A percentile compares a stretch with the other conserved stretches of the same genome.
Evolutionary conservation across 495 filamentous ascomycete species (phyloP).

Genomic region (Corynascus novoguineensis): DNA sequence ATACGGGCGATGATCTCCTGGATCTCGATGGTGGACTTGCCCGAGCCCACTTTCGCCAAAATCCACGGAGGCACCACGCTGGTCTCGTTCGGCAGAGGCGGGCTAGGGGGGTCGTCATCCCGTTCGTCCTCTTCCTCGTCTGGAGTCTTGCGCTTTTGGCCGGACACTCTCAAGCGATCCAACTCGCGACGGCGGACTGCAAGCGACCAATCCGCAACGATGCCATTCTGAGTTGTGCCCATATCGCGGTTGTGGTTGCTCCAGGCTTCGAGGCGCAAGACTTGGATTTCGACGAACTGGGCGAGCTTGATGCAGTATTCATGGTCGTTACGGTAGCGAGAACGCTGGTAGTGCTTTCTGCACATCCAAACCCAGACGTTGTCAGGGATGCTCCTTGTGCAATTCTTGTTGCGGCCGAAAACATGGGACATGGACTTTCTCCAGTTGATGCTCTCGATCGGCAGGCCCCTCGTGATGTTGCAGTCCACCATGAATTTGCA

Average conservation of each 20-base stretch:
- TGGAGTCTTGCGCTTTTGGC: constrained; percentile 21
- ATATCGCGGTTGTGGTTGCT: constrained; percentile 36
- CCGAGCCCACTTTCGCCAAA: constrained; percentile 21
- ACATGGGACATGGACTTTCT: constrained; percentile 79
- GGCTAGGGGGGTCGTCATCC: neutral
- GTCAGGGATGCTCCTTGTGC: constrained; percentile 61
- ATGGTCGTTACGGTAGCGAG: constrained; percentile 57
- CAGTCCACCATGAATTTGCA: constrained; percentile 10
- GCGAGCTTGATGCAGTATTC: constrained; percentile 57
- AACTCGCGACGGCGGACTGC: constrained; percentile 51
- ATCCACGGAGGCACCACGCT: constrained; percentile 45
- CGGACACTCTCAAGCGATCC: constrained; percentile 35
- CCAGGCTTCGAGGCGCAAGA: constrained; percentile 57
- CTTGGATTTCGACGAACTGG: constrained; percentile 52
- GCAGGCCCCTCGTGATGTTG: neutral
- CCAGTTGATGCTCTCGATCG: neutral
- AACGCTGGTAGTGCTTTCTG: constrained; percentile 80
- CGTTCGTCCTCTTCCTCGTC: constrained; percentile 28
- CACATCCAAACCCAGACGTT: constrained; percentile 67
- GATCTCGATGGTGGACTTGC: constrained; percentile 37
- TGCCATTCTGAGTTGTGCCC: constrained; percentile 24
- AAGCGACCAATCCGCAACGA: constrained; percentile 47
- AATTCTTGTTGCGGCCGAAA: constrained; percentile 82
- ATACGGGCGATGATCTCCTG: constrained; percentile 34
- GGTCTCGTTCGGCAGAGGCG: constrained; percentile 20